phyloP scores from a whole-genome alignment of 306 rosid genomes.

The Vicia sativa region DNA sequence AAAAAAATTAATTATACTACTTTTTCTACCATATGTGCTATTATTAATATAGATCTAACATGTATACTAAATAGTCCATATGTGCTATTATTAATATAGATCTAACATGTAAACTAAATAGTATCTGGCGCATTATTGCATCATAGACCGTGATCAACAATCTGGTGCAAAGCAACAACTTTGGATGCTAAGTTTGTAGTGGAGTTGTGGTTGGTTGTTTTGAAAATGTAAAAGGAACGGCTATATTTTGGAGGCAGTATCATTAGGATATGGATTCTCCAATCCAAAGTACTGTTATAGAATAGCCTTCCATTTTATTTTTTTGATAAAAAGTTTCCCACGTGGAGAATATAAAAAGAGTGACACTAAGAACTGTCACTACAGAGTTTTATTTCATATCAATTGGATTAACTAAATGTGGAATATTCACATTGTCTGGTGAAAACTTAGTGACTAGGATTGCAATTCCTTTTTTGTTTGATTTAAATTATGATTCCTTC shows the following conservation, averaged over 20 bases:
- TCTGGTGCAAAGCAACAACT: background rate
- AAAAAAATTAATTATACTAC: too few species aligned
- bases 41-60: too few species aligned
- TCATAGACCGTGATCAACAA: too few species aligned
- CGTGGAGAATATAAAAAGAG: slow-evolving; percentile 52
- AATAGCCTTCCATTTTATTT: slow-evolving; percentile 40
- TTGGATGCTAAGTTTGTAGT: slow-evolving; percentile 10
- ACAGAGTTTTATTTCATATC: slow-evolving; percentile 48
- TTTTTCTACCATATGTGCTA: too few species aligned
- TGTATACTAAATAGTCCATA: too few species aligned
- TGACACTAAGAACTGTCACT: slow-evolving; percentile 29
- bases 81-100: too few species aligned
- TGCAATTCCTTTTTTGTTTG: slow-evolving; percentile 48
- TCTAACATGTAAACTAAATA: too few species aligned
- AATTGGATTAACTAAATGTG: slow-evolving; percentile 8
- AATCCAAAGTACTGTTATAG: slow-evolving; percentile 52
- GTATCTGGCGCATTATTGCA: too few species aligned
- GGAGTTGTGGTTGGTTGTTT: slow-evolving; percentile 21
- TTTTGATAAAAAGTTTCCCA: slow-evolving; percentile 44
- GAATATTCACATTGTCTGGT: slow-evolving; percentile 64
- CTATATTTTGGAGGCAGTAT: slow-evolving; percentile 43
- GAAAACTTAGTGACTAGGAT: slow-evolving; percentile 49
- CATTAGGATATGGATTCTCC: slow-evolving; percentile 62
- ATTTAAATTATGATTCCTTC: slow-evolving; percentile 51
- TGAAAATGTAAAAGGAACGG: slow-evolving; percentile 53